These are phyloP conservation scores for Coemansia sp. DNA, from an alignment of 192 early-diverging fungal genomes.

Conservation along the genomic window DNA sequence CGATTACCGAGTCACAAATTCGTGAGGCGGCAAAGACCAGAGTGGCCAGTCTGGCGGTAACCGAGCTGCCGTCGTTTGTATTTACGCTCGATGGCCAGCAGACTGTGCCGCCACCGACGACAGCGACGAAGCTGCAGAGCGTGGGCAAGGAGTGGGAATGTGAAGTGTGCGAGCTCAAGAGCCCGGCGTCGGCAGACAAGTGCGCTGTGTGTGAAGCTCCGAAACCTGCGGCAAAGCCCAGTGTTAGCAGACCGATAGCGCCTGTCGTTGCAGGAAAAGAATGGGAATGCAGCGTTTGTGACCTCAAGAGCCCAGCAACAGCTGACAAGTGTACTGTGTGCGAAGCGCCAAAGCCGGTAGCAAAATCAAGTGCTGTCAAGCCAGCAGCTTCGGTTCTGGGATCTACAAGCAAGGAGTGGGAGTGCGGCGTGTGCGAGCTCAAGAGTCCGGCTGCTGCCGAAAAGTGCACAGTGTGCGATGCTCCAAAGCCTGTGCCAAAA, in stretches of 20 bases:
- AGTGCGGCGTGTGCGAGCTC: slow-evolving; percentile 18
- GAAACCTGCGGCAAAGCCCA: slow-evolving; percentile 6
- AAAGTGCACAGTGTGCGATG: slow-evolving; percentile 34
- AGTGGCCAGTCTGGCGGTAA: slow-evolving; percentile 5
- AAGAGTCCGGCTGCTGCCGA: slow-evolving; percentile 10
- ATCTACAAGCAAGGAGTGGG: slow-evolving; percentile 20
- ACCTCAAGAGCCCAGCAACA: slow-evolving; percentile 1
- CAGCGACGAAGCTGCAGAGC: neutral
- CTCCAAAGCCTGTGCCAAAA: slow-evolving; percentile 16
- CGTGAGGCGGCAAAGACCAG: slow-evolving; percentile 3
- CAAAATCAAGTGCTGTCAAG: neutral
- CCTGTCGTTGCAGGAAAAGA: neutral
- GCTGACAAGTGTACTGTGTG: slow-evolving; percentile 7
- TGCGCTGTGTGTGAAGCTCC: slow-evolving; percentile 32
- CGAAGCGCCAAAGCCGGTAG: neutral
- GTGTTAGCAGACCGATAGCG: neutral
- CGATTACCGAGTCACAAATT: neutral
- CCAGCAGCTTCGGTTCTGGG: neutral
- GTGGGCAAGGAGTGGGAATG: slow-evolving; percentile 11
- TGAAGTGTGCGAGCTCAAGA: slow-evolving; percentile 26
- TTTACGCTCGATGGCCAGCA: slow-evolving; percentile 2
- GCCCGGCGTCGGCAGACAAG: slow-evolving; percentile 7
- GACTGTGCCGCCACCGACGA: neutral
- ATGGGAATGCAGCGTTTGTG: slow-evolving; percentile 11
- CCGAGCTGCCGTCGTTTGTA: slow-evolving; percentile 26